Percentiles rank a stretch among this genome's conserved stretches.
These are phyloP conservation scores for Brassica carinata DNA, from an alignment of 345 rosid species.

Conservation along the genomic window DNA sequence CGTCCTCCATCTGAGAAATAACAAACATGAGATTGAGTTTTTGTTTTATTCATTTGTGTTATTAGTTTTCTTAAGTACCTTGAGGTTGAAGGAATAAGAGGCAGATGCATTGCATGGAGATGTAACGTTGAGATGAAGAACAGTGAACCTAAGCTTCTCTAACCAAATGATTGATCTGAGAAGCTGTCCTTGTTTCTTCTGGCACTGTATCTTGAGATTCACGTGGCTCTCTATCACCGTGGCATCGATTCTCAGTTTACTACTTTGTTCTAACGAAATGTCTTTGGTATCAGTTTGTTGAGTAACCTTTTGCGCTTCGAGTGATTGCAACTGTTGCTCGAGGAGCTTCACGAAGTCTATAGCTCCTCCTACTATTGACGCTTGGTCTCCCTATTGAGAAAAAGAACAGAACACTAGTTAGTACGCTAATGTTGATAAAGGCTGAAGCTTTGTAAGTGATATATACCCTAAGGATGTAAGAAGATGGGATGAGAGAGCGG, in stretches of 20 bases:
- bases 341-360: too few species aligned
- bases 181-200: slow-evolving; percentile 57
- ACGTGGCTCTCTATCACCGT: slow-evolving; percentile 62
- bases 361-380: too few species aligned
- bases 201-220: slow-evolving; percentile 61
- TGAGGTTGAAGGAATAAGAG: slow-evolving; percentile 75
- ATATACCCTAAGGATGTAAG: slow-evolving; percentile 67
- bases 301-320: too few species aligned
- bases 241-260: slow-evolving; percentile 50
- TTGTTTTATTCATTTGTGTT: not conserved
- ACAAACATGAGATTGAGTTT: not conserved
- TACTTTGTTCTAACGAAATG: not conserved
- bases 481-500: slow-evolving; percentile 70
- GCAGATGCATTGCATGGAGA: slow-evolving; percentile 46
- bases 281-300: slow-evolving; percentile 4
- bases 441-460: slow-evolving; percentile 20
- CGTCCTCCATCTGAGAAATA: slow-evolving; percentile 64
- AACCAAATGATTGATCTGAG: slow-evolving; percentile 59
- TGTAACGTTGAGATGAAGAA: slow-evolving; percentile 71
- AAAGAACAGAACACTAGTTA: too few species aligned
- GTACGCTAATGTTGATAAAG: too few species aligned
- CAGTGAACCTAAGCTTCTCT: slow-evolving; percentile 60
- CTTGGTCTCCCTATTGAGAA: too few species aligned
- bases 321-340: too few species aligned
- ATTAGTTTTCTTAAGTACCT: slow-evolving; percentile 46